Evolutionary conservation across 2,329 filamentous ascomycete genomes (phyloP), one percentile per base, ranked within the genome.

Genomic region (Fonsecaea multimorphosa): DNA sequence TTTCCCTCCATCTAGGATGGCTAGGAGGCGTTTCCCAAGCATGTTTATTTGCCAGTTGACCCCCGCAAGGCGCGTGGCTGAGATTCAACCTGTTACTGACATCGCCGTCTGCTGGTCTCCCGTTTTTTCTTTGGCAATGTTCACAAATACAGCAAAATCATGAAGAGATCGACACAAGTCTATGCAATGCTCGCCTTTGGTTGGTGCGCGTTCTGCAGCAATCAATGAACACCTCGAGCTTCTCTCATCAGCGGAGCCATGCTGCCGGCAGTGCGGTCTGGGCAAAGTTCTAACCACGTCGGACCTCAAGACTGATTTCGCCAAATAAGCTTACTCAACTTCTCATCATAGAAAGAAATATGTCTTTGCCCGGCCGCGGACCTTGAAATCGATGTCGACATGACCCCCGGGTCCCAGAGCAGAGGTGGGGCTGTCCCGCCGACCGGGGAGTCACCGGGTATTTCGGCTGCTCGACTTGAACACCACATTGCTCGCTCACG

Each of bases 381-480:
- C 11, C 7, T 49, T n/a, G 38, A 40, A 19, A 16, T 40, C 38
- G 38, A 40, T 5, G 38, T n/a, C 38, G 44, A 49, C 8, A 24
- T 49, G 38, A 19, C 16, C 38, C 38, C 14, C 7, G 6, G n/a
- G 38, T n/a, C n/a, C 38, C 16, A 22, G 11, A 38, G 14, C 19
- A 24, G 22, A 4, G 44, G 44, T 11, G 40, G 19, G 19, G 24
- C 44, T 11, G 9, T 24, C 5, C 44, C 19, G 19, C 44, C 22
- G 44, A 14, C 44, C 44, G 44, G 44, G 44, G 44, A 49, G 19
- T 49, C 11, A 49, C 44, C 44, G 44, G 44, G 22, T 24, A 49
- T 24, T 22, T 49, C 44, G 44, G 44, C 19, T 24, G 12, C 44
- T 49, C 44, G 44, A 49, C 16, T 49, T 24, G 19, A 24, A 24